A percentile compares a stretch with the other conserved stretches of the same genome.
phyloP scores from a whole-genome alignment of 1,284 basidiomycete species.

The Kalmanozyma brasiliensis region DNA sequence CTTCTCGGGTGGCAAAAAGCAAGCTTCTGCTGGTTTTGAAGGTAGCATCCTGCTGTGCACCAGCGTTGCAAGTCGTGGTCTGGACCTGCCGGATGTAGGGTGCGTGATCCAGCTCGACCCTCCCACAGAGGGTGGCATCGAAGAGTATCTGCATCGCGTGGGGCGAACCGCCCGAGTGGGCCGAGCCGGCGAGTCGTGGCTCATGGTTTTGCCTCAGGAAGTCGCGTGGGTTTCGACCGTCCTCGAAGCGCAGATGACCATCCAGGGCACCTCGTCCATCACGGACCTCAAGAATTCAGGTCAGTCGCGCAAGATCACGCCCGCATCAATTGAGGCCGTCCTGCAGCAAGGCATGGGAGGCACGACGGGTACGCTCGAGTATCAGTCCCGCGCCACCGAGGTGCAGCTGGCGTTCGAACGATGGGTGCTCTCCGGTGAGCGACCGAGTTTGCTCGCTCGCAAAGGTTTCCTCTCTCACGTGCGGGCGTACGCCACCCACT shows the following conservation, averaged over 20 bases:
- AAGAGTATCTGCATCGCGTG: conserved; percentile 96
- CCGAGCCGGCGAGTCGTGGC: conserved; percentile 87
- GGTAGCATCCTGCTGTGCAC: conserved; percentile 86
- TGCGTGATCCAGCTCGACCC: conserved; percentile 96
- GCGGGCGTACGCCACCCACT: conserved; percentile 97
- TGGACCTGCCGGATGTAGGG: conserved; percentile 94
- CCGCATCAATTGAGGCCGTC: conserved; percentile 44
- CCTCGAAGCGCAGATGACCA: conserved; percentile 62
- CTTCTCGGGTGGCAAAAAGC: conserved; percentile 73
- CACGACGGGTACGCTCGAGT: conserved; percentile 72
- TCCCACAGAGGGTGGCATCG: conserved; percentile 94
- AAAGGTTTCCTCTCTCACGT: conserved; percentile 91
- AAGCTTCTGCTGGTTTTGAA: conserved; percentile 21
- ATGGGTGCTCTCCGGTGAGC: conserved; percentile 82
- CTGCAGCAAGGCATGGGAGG: conserved; percentile 81
- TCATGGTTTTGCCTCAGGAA: conserved; percentile 87
- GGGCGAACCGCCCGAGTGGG: conserved; percentile 97
- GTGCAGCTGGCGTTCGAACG: conserved; percentile 94
- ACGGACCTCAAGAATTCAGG: conserved; percentile 18
- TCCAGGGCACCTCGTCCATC: conserved; percentile 10
- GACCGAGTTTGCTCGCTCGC: conserved; percentile 83
- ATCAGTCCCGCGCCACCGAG: conserved; percentile 90
- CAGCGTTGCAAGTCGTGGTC: conserved; percentile 93
- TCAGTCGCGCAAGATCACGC: conserved; percentile 23
- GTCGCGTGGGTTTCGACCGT: conserved; percentile 88